Evolutionary conservation across 345 rosid genomes (phyloP).

Genomic region (Lepidium aucheri): DNA sequence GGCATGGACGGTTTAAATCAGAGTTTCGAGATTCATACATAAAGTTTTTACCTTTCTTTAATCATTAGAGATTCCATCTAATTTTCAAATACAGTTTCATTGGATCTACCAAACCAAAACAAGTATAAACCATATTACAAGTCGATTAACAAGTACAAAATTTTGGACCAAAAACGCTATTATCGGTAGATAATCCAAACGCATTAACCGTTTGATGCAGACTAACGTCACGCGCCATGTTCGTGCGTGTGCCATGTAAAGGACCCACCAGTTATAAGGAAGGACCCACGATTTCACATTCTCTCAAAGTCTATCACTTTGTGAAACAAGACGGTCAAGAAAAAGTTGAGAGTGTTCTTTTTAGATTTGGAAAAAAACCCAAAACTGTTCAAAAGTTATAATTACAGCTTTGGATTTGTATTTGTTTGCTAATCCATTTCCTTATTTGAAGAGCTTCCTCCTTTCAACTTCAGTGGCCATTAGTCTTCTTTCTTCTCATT

Average conservation of each 20-base stretch:
- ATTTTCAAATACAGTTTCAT: neutral
- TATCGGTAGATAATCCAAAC: neutral
- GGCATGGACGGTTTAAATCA: neutral
- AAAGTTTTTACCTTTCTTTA: neutral
- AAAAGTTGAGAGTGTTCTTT: neutral
- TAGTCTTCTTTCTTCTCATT: neutral
- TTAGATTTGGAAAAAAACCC: neutral
- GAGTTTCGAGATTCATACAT: neutral
- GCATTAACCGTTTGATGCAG: neutral
- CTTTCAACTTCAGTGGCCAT: constrained; percentile 1
- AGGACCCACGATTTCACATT: constrained; percentile 16
- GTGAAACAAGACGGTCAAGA: constrained; percentile 21
- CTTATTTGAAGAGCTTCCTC: neutral
- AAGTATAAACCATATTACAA: neutral
- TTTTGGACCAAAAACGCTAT: neutral
- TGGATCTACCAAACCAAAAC: neutral
- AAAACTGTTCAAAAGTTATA: neutral
- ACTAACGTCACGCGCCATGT: constrained; percentile 9
- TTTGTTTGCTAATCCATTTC: neutral
- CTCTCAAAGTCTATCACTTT: neutral
- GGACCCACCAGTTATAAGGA: constrained; percentile 19
- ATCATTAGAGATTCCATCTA: constrained; percentile 19
- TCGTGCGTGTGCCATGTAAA: constrained; percentile 6
- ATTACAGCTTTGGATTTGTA: neutral
- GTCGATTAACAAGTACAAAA: no score